These are phyloP conservation scores for Singerocomus rubriflavus DNA, from an alignment of 1,284 basidiomycete genomes.

Conservation along the genomic window DNA sequence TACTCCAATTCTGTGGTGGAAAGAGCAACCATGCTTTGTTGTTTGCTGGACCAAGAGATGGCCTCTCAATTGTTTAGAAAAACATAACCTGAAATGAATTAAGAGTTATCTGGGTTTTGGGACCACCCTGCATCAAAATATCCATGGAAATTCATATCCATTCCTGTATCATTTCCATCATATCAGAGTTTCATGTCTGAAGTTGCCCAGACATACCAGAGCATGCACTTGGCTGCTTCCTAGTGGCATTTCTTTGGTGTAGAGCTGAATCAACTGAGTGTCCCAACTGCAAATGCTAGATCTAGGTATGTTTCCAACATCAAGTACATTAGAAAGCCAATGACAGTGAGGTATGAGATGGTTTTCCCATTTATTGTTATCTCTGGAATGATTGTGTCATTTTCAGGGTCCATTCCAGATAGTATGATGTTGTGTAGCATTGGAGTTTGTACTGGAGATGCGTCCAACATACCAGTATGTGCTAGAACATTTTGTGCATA, in stretches of 20 bases:
- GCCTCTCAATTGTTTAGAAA: neutral
- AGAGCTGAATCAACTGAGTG: neutral
- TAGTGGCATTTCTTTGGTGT: neutral
- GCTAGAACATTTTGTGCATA: constrained; percentile 1
- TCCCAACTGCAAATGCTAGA: constrained; percentile 1
- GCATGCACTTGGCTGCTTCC: constrained; percentile 1
- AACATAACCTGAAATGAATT: neutral
- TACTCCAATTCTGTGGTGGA: neutral
- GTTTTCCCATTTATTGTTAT: neutral
- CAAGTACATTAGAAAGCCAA: neutral
- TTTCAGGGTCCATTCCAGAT: neutral
- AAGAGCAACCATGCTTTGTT: neutral
- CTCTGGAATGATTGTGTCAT: neutral
- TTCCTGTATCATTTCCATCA: neutral
- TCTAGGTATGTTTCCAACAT: constrained; percentile 3
- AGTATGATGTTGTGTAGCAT: neutral
- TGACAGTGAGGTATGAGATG: neutral
- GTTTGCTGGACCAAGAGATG: neutral
- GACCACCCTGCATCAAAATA: constrained; percentile 6
- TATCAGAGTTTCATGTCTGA: neutral
- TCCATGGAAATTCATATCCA: constrained; percentile 8
- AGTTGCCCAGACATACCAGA: neutral
- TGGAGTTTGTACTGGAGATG: neutral
- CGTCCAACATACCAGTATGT: neutral
- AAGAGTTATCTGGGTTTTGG: neutral